Conservation (phyloP, 495 filamentous ascomycete genomes). For the Neurospora intermedia region DNA sequence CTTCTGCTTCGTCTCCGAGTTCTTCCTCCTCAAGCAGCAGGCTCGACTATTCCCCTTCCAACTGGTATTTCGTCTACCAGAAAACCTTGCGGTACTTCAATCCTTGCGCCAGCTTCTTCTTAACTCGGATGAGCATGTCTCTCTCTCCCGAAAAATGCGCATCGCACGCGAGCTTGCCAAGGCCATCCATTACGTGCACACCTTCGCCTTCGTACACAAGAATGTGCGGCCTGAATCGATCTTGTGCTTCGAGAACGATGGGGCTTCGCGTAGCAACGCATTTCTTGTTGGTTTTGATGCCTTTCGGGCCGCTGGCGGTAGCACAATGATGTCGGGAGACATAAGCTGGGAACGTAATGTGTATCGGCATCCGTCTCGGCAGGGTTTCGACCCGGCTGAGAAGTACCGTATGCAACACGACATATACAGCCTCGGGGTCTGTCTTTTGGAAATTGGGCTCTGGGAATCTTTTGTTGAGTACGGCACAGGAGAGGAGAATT, state of each 20-base stretch:
- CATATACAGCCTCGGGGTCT: constrained; percentile 53
- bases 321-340: constrained; percentile 21
- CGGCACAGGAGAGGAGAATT: background rate
- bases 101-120: background rate
- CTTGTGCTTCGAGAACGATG: background rate
- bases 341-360: constrained; percentile 34
- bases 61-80: background rate
- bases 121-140: background rate
- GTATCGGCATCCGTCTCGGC: constrained; percentile 43
- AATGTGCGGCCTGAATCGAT: background rate
- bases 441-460: constrained; percentile 49
- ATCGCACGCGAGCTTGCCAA: background rate
- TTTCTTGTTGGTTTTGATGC: background rate
- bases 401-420: constrained; percentile 48
- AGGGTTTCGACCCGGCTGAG: constrained; percentile 29
- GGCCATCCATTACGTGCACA: background rate
- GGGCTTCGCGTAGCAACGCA: constrained; percentile 21
- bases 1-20: background rate
- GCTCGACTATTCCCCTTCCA: background rate
- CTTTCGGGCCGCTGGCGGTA: background rate
- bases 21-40: too few relatives aligned
- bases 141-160: background rate
- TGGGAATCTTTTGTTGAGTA: constrained; percentile 39
- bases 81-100: background rate
- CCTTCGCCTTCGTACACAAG: background rate